Percentiles rank a stretch among this genome's conserved stretches.
phyloP scores from a whole-genome alignment of 73 alveolate genomes.

The Stentor roeselii region DNA sequence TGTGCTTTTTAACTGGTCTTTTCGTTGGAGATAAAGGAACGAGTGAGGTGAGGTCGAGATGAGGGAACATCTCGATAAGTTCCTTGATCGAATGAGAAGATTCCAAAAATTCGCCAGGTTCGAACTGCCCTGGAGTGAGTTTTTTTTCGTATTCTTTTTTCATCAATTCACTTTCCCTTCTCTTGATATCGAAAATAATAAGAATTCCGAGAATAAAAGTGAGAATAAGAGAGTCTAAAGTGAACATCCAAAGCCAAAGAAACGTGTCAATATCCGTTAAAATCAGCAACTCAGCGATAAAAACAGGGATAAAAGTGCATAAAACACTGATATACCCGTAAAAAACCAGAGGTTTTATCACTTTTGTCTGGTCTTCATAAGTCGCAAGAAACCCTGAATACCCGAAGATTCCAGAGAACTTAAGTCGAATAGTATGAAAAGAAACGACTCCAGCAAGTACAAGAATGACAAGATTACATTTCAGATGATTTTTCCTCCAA shows the following conservation, averaged over 20 bases:
- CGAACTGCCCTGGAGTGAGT: neutral
- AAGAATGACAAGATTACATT: neutral
- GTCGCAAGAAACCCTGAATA: neutral
- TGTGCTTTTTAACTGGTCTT: neutral
- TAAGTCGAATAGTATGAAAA: neutral
- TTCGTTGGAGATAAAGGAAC: neutral
- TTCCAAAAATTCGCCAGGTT: neutral
- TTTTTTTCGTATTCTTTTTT: neutral
- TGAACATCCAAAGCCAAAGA: neutral
- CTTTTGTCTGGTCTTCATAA: neutral
- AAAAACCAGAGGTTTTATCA: neutral
- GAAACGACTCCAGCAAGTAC: neutral
- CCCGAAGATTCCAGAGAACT: neutral
- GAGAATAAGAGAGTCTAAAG: neutral
- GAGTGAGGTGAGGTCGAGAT: neutral
- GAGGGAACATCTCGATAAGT: neutral
- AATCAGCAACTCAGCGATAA: neutral
- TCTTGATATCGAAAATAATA: slow-evolving; percentile 1
- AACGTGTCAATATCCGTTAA: neutral
- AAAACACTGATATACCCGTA: slow-evolving; percentile 9
- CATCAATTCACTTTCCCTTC: neutral
- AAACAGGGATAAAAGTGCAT: slow-evolving; percentile 21
- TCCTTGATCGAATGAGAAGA: neutral
- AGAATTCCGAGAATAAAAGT: neutral
- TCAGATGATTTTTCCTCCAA: slow-evolving; percentile 5